Conservation (phyloP, 1,284 basidiomycete genomes). For the Tilletia horrida region DNA sequence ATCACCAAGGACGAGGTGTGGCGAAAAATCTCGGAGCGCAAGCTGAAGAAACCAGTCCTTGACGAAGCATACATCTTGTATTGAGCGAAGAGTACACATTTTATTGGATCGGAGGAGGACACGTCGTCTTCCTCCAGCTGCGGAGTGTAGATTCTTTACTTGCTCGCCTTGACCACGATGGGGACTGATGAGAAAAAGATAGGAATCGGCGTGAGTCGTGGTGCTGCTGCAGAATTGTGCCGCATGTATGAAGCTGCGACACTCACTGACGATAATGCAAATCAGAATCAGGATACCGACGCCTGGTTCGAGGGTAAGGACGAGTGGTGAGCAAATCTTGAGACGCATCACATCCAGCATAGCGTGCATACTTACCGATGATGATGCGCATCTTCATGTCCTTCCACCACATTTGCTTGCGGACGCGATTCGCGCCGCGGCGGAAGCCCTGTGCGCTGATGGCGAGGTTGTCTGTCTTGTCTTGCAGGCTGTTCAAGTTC, state of each 20-base stretch:
- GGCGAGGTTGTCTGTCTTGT: slow-evolving; percentile 98
- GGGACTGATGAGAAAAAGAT: slow-evolving; percentile 28
- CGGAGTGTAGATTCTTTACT: not conserved
- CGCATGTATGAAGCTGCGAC: not conserved
- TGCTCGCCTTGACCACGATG: slow-evolving; percentile 36
- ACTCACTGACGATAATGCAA: slow-evolving; percentile 53
- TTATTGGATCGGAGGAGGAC: not conserved
- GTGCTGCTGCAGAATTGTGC: not conserved
- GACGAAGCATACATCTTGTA: slow-evolving; percentile 35
- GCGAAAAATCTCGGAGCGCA: slow-evolving; percentile 27
- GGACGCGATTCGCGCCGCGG: slow-evolving; percentile 90
- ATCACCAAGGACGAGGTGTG: slow-evolving; percentile 31
- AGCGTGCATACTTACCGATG: slow-evolving; percentile 9
- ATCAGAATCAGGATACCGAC: slow-evolving; percentile 53
- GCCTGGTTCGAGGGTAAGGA: not conserved
- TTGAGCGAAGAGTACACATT: not conserved
- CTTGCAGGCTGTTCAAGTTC: slow-evolving; percentile 85
- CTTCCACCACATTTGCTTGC: slow-evolving; percentile 75
- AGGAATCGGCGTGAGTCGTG: not conserved
- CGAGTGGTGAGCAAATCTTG: not conserved
- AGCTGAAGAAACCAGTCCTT: slow-evolving; percentile 37
- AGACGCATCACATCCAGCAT: slow-evolving; percentile 19
- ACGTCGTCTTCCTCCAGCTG: no score
- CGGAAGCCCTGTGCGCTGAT: slow-evolving; percentile 99
- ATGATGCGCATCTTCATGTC: slow-evolving; percentile 36